Evolutionary conservation across 371 early-diverging fungal genomes (phyloP).

Genomic region (Globomyces sp.): DNA sequence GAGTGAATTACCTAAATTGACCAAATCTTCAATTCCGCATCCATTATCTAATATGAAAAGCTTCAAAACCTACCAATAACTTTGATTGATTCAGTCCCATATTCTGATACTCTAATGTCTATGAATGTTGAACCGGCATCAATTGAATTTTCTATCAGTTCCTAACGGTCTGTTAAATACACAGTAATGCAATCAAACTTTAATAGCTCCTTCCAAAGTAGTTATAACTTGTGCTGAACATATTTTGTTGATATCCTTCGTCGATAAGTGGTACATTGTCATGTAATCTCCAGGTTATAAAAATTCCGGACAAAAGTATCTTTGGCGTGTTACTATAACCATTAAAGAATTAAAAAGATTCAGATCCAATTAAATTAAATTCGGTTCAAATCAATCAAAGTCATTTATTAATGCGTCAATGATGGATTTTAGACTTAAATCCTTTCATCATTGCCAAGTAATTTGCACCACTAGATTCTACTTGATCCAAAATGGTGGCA

Average conservation of each 20-base stretch:
- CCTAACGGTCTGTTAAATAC: conserved; percentile 48
- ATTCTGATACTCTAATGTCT: conserved; percentile 78
- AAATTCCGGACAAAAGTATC: no score
- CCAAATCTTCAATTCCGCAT: conserved; percentile 63
- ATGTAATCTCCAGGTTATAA: no score
- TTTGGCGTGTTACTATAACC: no score
- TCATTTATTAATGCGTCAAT: not conserved
- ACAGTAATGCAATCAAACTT: no score
- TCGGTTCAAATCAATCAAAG: not conserved
- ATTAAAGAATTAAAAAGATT: not conserved
- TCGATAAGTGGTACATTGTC: no score
- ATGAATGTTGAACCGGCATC: conserved; percentile 89
- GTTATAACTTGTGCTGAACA: no score
- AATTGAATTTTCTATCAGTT: conserved; percentile 95
- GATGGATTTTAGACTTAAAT: not conserved
- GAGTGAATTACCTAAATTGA: conserved; percentile 55
- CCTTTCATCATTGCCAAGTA: conserved; percentile 13
- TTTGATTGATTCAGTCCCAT: conserved; percentile 69
- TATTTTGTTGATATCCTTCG: no score
- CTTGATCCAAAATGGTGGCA: conserved; percentile 12
- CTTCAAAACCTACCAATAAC: conserved; percentile 48
- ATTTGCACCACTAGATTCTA: conserved; percentile 5
- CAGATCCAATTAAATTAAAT: not conserved
- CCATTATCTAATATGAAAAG: conserved; percentile 70
- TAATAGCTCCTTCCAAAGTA: no score